phyloP scores from a whole-genome alignment of 1,139 yeast species.

The Candida tetrigidarum region DNA sequence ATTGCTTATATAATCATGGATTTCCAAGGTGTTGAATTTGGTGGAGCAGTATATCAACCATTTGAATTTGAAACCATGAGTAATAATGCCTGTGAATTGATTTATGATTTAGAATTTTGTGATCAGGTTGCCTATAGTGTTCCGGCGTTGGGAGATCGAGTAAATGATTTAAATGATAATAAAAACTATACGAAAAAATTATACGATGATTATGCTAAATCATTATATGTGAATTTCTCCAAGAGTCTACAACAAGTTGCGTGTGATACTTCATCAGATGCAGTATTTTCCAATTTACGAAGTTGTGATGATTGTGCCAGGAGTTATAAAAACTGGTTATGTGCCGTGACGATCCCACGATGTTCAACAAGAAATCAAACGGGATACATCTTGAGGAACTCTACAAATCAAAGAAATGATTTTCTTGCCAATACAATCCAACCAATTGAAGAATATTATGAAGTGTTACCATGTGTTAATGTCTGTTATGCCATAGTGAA shows the following conservation, averaged over 20 bases:
- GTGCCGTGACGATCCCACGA: constrained; percentile 89
- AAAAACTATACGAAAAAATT: constrained; percentile 29
- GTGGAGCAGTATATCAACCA: constrained; percentile 69
- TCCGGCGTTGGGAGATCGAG: constrained; percentile 56
- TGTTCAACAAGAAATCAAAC: constrained; percentile 59
- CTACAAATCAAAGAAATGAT: constrained; percentile 55
- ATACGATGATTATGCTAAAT: constrained; percentile 68
- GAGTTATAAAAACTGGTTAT: constrained; percentile 86
- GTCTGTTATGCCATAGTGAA: constrained; percentile 79
- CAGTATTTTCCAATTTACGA: constrained; percentile 72
- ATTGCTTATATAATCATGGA: constrained; percentile 68
- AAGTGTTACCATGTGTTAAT: constrained; percentile 84
- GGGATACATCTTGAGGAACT: constrained; percentile 52
- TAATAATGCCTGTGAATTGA: constrained; percentile 65
- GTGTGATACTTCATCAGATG: constrained; percentile 74
- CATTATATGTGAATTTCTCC: constrained; percentile 65
- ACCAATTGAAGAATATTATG: constrained; percentile 71
- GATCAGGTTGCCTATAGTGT: constrained; percentile 84
- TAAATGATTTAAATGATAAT: constrained; percentile 10
- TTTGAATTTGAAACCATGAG: constrained; percentile 65
- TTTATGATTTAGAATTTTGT: constrained; percentile 80
- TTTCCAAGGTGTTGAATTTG: constrained; percentile 43
- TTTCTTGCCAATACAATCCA: constrained; percentile 57
- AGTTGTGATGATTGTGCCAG: constrained; percentile 73
- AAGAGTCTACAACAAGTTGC: constrained; percentile 76